Evolutionary conservation across 2,329 filamentous ascomycete genomes (phyloP), one percentile per base, ranked within the genome.

Genomic region (Colletotrichum higginsianum): DNA sequence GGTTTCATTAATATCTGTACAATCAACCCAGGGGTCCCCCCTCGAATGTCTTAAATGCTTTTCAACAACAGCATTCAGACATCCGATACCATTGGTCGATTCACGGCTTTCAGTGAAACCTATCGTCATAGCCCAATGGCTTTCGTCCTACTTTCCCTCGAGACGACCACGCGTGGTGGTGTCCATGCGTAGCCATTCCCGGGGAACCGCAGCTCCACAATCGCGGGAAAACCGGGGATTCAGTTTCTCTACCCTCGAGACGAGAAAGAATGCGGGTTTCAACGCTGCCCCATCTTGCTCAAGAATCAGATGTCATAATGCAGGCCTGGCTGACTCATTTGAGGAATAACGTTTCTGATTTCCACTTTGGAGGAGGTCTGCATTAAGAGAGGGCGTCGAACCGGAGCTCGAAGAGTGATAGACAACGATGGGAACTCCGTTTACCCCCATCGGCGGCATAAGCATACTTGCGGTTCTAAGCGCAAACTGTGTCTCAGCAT

Each of bases 171-270:
- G 50, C 15, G 50, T 15, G 47, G 9, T 12, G 12, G 15, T 35
- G 30, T 35, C 2, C 13, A 8, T 44, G 35, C 15, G 38, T 40
- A 21, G n/a, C 58, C n/a, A 30, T 12, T 23, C 18, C 21, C 26
- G 18, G 44, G 35, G 4, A 35, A 40, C 3, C 6, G 23, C 0
- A 21, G 18, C 62, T 44, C 67, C 67, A 56, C 63, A 66, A 71
- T 71, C 62, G 67, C 67, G 67, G 67, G 62, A 55, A 47, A 70
- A 7, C n/a, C 38, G 44, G 56, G 52, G 42, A 16, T 16, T 38
- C 18, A 6, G 26, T 30, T 30, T 30, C 26, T 30, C 38, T 66
- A 42, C 67, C 67, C 67, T 70, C 67, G 67, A 67, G 67, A 61
- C 67, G 67, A 67, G 40, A 30, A 44, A 61, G 40, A 30, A 50